Conservation (phyloP, 1,139 yeast species). For the Yamadazyma diddensiae region DNA sequence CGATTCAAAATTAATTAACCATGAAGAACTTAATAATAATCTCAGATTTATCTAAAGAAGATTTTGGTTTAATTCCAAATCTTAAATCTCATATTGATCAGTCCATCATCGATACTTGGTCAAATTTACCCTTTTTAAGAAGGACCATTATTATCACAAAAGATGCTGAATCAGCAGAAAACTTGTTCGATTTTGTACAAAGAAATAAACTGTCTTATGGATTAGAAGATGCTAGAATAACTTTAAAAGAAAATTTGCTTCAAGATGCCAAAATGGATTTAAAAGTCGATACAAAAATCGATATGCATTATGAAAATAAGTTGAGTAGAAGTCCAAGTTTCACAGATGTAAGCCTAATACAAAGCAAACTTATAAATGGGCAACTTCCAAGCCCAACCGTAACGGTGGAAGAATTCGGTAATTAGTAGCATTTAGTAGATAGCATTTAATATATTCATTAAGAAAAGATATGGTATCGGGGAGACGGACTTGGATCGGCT, state of each 20-base stretch:
- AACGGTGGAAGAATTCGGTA: no score
- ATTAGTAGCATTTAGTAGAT: no score
- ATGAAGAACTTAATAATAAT: constrained; percentile 16
- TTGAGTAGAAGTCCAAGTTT: constrained; percentile 6
- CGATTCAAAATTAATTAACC: neutral
- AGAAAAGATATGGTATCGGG: no score
- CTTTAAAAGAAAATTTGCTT: constrained; percentile 13
- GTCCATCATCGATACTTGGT: constrained; percentile 29
- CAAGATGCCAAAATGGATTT: constrained; percentile 7
- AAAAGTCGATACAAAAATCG: constrained; percentile 12
- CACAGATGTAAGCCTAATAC: neutral
- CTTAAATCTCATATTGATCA: constrained; percentile 7
- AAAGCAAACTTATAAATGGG: constrained; percentile 1
- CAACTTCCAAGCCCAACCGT: constrained; percentile 15
- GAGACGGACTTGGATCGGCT: no score
- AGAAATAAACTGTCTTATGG: constrained; percentile 8
- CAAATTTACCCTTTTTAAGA: constrained; percentile 40
- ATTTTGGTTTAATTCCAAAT: constrained; percentile 6
- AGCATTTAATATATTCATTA: no score
- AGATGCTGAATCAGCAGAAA: constrained; percentile 27
- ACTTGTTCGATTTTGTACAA: constrained; percentile 21
- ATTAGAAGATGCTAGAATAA: constrained; percentile 9
- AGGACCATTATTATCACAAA: constrained; percentile 41
- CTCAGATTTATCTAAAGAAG: constrained; percentile 11
- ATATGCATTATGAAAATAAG: constrained; percentile 15